Evolutionary conservation across 495 filamentous ascomycete genomes (phyloP), one percentile per base, ranked within the genome.

Genomic region (Aspergillus saccharolyticus): DNA sequence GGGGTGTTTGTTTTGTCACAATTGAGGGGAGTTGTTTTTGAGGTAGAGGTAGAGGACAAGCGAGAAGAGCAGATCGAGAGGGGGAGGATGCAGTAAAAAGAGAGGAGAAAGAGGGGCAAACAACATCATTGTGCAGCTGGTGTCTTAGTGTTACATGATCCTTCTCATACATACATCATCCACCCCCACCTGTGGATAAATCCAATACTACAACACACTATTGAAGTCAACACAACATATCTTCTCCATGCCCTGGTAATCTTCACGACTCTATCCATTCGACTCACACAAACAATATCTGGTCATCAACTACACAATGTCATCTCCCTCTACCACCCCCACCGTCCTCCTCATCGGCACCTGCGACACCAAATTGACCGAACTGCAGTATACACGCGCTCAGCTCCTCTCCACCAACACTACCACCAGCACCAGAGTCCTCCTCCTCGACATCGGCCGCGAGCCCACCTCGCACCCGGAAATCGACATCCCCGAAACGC

Each of bases 291-390:
- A n/a, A n/a, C n/a, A n/a, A n/a, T n/a, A n/a, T 28, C 25, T 46
- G 16, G 3, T 4, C 44, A 4, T 20, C 19, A 22, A 6, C 44
- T 45, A 21, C 8, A 45, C 15, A 6, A 16, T 14, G 14, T 48
- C 20, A 3, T 28, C 3, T 28, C n/a, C n/a, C n/a, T 28, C 54
- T 7, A 42, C 44, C 1, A 56, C 20, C n/a, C 71, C 74, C 7
- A 74, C 71, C n/a, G 75, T 89, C 42, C 70, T 80, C 54, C 67
- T 88, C 21, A 64, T 89, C 30, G 86, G 86, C 52, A 89, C 85
- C 14, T 83, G 80, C 66, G 86, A 89, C 66, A 87, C 85, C 49
- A 89, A 89, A 62, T 77, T 84, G 12, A 33, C 70, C 4, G 83
- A 88, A 60, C 74, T 84, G 12, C 73, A 86, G 16, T 85, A 80